Base-by-base conservation (phyloP, 1,284 basidiomycete genomes). In the Pseudomicrostroma phylloplanum region DNA sequence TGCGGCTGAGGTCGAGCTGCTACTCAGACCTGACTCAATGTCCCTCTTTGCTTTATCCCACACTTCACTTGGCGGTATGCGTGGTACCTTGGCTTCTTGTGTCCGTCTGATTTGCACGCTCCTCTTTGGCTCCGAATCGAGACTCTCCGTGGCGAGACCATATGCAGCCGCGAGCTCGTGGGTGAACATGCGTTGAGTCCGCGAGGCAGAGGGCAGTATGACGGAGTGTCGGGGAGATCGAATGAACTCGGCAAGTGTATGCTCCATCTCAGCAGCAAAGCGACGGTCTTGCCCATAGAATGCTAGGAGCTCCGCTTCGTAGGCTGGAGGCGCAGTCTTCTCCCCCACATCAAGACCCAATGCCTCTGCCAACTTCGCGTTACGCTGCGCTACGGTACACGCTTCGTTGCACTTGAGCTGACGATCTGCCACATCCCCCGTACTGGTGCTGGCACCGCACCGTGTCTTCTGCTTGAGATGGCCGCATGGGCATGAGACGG, bases 321-420 rank as follows among this genome's bases (percentile, higher is more conserved):
- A 73, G 6, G 59, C 25, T 2, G 51, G 51, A 15, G 25, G 21
- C 2, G 51, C 51, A 13, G 51, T 23, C 17, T 25, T 25, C 48
- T 70, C 64, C 7, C 64, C 61, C 1, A 66, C 66, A 56, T 71
- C 73, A 26, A 79, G 67, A 17, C 77, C 77, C 3, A 79, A 63
- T 8, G 77, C 77, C 54, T 75, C 73, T 30, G 77, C 76, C 6
- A 79, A 63, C 60, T 69, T 71, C 13, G 74, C 73, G 55, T 79
- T 79, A n/a, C 77, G 68, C 64, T 74, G 71, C 6, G 77, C 77
- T 11, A 77, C 62, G 30, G 67, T 60, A 62, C 77, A 79, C 17
- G 67, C 67, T 55, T 75, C 73, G 55, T 67, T 77, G 68, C 76
- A 78, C 61, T 69, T 70, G 49, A 77, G 70, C 30, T 46, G 48